phyloP scores from a whole-genome alignment of 257 asterid species.

The Petunia secreta region DNA sequence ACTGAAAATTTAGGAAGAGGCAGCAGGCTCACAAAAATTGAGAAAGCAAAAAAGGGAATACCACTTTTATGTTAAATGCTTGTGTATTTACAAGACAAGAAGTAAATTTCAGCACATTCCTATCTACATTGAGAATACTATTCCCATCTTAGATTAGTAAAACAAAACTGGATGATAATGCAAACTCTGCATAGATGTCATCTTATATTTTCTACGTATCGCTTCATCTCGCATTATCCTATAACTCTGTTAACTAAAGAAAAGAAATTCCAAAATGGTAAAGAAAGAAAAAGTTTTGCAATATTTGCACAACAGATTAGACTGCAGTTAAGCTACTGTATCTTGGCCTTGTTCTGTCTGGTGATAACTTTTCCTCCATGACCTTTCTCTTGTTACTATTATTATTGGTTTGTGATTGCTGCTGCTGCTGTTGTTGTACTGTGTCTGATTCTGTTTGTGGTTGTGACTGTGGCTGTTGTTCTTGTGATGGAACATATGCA shows the following conservation, averaged over 20 bases:
- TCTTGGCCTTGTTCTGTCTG: slow-evolving; percentile 51
- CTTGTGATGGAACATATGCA: slow-evolving; percentile 7
- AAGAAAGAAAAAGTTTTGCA: not conserved
- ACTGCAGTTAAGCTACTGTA: slow-evolving; percentile 31
- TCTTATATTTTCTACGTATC: not conserved
- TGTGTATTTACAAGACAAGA: not conserved
- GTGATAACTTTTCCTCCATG: slow-evolving; percentile 42
- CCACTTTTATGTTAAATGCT: not conserved
- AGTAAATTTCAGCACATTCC: slow-evolving; percentile 9
- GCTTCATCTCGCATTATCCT: slow-evolving; percentile 24
- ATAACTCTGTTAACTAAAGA: slow-evolving; percentile 26
- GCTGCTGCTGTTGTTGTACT: not conserved
- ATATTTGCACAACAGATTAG: slow-evolving; percentile 25
- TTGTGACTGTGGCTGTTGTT: not conserved
- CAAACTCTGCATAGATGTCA: not conserved
- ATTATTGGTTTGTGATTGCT: not conserved
- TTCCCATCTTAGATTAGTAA: slow-evolving; percentile 1
- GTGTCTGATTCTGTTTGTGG: slow-evolving; percentile 8
- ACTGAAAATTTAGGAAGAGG: not conserved
- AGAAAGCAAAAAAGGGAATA: not conserved
- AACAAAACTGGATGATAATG: slow-evolving; percentile 30
- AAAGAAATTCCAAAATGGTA: slow-evolving; percentile 3
- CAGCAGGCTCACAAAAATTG: not conserved
- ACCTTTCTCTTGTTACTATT: slow-evolving; percentile 38
- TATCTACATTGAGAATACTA: slow-evolving; percentile 1